Conservation (phyloP, 1,139 yeast species). For the Pichia sp. region DNA sequence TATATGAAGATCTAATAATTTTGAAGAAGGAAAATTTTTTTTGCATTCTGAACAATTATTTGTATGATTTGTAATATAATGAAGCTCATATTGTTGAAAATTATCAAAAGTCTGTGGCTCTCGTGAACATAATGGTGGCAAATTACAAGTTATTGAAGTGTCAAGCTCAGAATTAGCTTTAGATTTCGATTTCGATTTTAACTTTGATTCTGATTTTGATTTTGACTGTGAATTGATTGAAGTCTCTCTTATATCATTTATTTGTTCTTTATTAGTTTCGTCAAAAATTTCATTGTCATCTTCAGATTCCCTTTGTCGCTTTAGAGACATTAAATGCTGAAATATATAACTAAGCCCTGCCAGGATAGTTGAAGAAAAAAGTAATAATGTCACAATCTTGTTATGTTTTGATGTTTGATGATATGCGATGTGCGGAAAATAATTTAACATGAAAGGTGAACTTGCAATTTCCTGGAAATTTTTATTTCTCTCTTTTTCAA, state of each 20-base stretch:
- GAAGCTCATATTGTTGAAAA: conserved; percentile 31
- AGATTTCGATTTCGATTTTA: background rate
- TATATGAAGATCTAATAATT: conserved; percentile 41
- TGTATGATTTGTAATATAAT: conserved; percentile 29
- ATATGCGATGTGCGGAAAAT: no score
- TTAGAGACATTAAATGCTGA: conserved; percentile 6
- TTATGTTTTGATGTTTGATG: no score
- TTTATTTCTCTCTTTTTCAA: no score
- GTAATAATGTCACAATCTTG: no score
- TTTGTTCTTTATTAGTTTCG: background rate
- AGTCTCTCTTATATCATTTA: background rate
- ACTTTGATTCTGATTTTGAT: background rate
- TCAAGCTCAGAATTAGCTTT: background rate
- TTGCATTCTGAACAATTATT: conserved; percentile 40
- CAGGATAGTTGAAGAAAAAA: no score
- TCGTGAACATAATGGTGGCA: conserved; percentile 19
- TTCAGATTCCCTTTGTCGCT: conserved; percentile 11
- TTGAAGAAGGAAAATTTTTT: conserved; percentile 37
- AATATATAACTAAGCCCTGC: no score
- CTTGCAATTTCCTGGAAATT: no score
- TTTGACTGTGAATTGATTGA: background rate
- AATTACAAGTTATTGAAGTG: conserved; percentile 13
- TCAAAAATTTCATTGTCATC: conserved; percentile 1
- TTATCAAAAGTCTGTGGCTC: conserved; percentile 19
- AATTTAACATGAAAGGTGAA: no score